A percentile compares a stretch with the other conserved stretches of the same genome.
Evolutionary conservation across 2,329 filamentous ascomycete genomes (phyloP).

Genomic region (Ascochyta viciae-villosae): DNA sequence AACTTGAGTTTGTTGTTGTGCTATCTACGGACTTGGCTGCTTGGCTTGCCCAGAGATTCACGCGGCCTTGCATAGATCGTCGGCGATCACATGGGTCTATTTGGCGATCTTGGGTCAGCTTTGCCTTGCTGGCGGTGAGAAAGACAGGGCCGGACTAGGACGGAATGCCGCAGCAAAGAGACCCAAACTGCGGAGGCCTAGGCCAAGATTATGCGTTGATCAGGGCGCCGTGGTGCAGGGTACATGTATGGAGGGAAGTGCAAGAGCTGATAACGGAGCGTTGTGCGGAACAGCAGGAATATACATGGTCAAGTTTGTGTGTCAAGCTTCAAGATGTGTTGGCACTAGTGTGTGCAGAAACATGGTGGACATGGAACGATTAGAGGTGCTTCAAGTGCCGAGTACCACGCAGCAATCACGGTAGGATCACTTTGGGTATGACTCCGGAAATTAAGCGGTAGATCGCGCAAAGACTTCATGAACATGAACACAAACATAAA

Average conservation of each 20-base stretch:
- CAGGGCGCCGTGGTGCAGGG: neutral
- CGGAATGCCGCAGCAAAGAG: neutral
- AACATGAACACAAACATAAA: no score
- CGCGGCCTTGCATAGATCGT: slow-evolving; percentile 18
- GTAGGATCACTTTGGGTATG: no score
- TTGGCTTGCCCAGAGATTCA: slow-evolving; percentile 16
- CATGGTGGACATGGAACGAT: no score
- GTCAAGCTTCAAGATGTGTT: no score
- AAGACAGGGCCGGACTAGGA: neutral
- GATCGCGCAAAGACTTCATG: no score
- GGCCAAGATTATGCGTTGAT: slow-evolving; percentile 2
- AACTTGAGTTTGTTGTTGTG: neutral
- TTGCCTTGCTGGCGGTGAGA: slow-evolving; percentile 8
- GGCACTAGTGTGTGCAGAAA: no score
- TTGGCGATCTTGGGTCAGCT: neutral
- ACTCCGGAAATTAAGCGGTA: no score
- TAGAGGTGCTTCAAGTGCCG: no score
- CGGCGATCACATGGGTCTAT: slow-evolving; percentile 12
- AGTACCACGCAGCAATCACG: no score
- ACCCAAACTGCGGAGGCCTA: neutral
- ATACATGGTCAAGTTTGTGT: no score
- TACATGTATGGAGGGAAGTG: neutral
- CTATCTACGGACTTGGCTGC: slow-evolving; percentile 10
- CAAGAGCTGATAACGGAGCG: neutral
- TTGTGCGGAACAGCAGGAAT: no score